Evolutionary conservation across 2,329 filamentous ascomycete species (phyloP).

Genomic region (Periconia sp.): DNA sequence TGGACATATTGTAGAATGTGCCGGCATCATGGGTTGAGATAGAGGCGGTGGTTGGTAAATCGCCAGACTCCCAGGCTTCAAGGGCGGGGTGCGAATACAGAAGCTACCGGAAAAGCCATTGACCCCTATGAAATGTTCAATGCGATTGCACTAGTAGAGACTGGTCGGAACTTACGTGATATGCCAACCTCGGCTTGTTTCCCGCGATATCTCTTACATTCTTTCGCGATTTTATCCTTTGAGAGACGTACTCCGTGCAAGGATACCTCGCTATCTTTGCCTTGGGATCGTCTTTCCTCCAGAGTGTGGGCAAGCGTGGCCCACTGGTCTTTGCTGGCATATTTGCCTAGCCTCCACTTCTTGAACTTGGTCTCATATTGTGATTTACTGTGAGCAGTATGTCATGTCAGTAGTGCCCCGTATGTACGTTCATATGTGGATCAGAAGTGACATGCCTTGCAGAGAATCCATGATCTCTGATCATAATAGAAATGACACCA

Average conservation of each 20-base stretch:
- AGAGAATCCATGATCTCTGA: constrained; percentile 2
- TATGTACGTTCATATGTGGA: too few species aligned
- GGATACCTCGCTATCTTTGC: constrained; percentile 2
- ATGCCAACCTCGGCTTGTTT: too few species aligned
- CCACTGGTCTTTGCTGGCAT: constrained; percentile 8
- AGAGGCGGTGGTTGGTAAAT: too few species aligned
- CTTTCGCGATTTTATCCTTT: constrained; percentile 6
- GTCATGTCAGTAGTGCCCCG: too few species aligned
- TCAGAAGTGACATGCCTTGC: constrained; percentile 6
- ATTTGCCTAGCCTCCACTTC: constrained; percentile 10
- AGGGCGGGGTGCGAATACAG: too few species aligned
- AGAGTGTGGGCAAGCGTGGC: background rate
- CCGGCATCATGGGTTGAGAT: too few species aligned
- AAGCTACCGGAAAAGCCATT: too few species aligned
- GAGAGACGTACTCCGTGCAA: constrained; percentile 1
- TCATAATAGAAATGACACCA: constrained; percentile 10
- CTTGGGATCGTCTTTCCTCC: background rate
- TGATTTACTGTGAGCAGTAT: constrained; percentile 7
- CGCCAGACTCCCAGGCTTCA: too few species aligned
- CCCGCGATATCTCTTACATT: constrained; percentile 7
- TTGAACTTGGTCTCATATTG: constrained; percentile 10
- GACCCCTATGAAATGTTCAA: too few species aligned
- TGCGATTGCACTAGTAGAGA: too few species aligned
- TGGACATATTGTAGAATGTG: too few species aligned
- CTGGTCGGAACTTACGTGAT: too few species aligned